Evolutionary conservation across 495 filamentous ascomycete genomes (phyloP), one percentile per base, ranked within the genome.

Genomic region (Oleoguttula mirabilis): DNA sequence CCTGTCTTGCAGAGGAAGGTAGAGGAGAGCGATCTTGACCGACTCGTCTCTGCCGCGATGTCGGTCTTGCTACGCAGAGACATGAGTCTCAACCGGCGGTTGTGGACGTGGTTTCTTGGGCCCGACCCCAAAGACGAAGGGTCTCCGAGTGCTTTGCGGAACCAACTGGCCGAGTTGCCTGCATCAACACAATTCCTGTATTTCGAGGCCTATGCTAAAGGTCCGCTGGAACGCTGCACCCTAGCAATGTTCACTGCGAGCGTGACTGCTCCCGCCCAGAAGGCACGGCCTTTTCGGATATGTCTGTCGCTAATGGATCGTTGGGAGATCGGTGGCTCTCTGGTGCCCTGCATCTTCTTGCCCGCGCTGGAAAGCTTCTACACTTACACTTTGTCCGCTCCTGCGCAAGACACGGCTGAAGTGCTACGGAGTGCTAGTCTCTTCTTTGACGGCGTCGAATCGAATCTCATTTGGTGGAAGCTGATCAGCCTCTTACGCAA

Each of bases 401-500:
- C 63, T 12, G 80, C 79, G 52, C 63, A 73, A 10, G 71, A 85
- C 24, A 84, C 87, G 47, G 66, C 71, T n/a, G 90, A 99, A 60
- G 84, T 95, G 1, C 69, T 94, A 27, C 73, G 82, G 39, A 96
- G 90, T 52, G 92, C 88, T 6, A 93, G 79, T 52, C 79, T 85
- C 28, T 96, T 99, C 60, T 96, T 99, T 50, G 88, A 99, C 60
- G 88, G 86, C 4, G 85, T 99, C 22, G 92, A 99, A 60, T 87
- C 87, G 49, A 77, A 80, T 3, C 66, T 95, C 30, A 94, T 99
- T 17, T 99, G 93, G 70, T 79, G 19, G 80, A 94, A 56, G 71
- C 94, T 35, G 59, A 76, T 27, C 61, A 71, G 16, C 65, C 79
- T 35, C 60, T 80, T 43, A 60, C 67, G 2, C 64, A 62, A 69